phyloP scores from a whole-genome alignment of 768 basidiomycete genomes.

The Suillus ampliporus region DNA sequence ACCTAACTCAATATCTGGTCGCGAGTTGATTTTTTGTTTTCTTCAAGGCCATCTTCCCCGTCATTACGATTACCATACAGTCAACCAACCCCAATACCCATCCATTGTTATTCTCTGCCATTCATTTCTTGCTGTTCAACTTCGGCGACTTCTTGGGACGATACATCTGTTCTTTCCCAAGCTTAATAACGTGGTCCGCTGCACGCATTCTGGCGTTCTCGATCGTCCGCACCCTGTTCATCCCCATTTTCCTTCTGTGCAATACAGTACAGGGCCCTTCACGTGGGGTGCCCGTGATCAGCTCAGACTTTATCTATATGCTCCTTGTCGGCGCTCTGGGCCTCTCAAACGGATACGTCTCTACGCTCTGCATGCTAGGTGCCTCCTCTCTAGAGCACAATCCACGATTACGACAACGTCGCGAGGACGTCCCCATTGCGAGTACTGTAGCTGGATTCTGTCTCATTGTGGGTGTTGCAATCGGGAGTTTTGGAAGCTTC shows the following conservation, averaged over 20 bases:
- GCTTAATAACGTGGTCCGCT: conserved; percentile 70
- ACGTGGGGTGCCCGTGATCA: conserved; percentile 52
- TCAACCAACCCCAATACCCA: conserved; percentile 70
- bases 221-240: conserved; percentile 75
- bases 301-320: conserved; percentile 80
- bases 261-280: conserved; percentile 65
- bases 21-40: conserved; percentile 13
- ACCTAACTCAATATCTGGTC: neutral
- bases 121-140: conserved; percentile 84
- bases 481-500: conserved; percentile 84
- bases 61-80: conserved; percentile 78
- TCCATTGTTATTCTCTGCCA: conserved; percentile 77
- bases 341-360: conserved; percentile 79
- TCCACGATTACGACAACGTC: conserved; percentile 65
- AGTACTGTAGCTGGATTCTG: conserved; percentile 84
- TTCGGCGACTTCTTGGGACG: conserved; percentile 75
- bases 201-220: conserved; percentile 67
- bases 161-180: conserved; percentile 68
- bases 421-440: conserved; percentile 83
- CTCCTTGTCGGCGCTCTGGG: conserved; percentile 74
- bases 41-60: conserved; percentile 80
- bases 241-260: conserved; percentile 87
- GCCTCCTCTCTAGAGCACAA: conserved; percentile 85
- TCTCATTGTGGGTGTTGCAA: conserved; percentile 72
- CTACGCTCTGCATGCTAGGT: conserved; percentile 80